A percentile compares a stretch with the other conserved stretches of the same genome.
These are phyloP conservation scores for Aristolochia californica DNA, from an alignment of 164 flowering plant genomes.

Conservation along the genomic window DNA sequence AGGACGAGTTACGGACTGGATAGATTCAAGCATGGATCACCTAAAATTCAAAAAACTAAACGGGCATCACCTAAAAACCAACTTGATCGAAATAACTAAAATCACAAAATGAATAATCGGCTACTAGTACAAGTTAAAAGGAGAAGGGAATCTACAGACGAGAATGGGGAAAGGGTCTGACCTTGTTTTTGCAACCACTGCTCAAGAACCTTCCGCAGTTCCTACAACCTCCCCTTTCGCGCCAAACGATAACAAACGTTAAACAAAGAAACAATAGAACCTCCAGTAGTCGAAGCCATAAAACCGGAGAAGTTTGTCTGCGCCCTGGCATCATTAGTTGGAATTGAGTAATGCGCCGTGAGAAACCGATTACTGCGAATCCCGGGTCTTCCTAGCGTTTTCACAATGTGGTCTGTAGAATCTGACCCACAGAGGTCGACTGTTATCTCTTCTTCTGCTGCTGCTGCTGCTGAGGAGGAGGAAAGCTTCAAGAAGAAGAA, in stretches of 20 bases:
- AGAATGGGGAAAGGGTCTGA: constrained; percentile 7
- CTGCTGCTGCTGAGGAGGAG: constrained; percentile 6
- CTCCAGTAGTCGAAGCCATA: constrained; percentile 19
- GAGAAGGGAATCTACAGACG: background rate
- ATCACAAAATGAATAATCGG: background rate
- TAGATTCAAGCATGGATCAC: background rate
- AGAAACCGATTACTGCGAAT: no score
- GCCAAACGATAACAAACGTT: constrained; percentile 48
- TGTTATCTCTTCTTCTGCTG: no score
- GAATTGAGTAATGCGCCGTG: constrained; percentile 1
- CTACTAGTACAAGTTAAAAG: background rate
- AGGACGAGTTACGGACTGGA: background rate
- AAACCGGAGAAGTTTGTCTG: constrained; percentile 6
- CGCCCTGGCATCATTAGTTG: constrained; percentile 3
- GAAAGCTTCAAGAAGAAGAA: constrained; percentile 12
- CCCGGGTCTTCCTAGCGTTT: no score
- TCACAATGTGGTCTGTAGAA: no score
- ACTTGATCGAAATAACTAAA: background rate
- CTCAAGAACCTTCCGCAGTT: constrained; percentile 24
- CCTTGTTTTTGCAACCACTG: constrained; percentile 44
- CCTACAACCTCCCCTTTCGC: constrained; percentile 19
- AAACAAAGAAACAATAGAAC: constrained; percentile 29
- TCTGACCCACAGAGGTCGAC: no score
- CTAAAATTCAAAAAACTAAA: background rate
- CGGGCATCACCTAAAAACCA: background rate